These are phyloP conservation scores for Malus orientalis DNA, from an alignment of 306 rosid genomes.

Conservation along the genomic window DNA sequence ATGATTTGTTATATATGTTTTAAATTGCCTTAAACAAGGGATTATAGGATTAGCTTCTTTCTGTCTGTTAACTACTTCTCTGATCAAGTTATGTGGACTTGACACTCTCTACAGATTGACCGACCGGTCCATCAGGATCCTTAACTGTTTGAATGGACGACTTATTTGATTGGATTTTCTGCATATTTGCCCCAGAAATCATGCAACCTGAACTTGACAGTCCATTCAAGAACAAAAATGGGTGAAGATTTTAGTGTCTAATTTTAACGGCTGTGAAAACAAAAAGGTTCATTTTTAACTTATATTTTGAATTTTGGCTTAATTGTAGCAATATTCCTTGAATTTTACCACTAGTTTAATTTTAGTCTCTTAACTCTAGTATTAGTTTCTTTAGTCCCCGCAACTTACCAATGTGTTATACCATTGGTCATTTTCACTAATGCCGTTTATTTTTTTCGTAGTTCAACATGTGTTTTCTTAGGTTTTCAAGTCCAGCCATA, in stretches of 20 bases:
- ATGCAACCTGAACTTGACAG: conserved; percentile 24
- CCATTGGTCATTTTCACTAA: too few relatives aligned
- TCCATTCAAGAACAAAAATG: conserved; percentile 21
- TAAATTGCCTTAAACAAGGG: not conserved
- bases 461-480: too few relatives aligned
- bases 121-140: not conserved
- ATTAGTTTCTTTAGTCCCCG: too few relatives aligned
- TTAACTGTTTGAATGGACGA: not conserved
- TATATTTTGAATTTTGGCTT: conserved; percentile 5
- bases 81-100: not conserved
- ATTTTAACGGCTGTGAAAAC: conserved; percentile 9
- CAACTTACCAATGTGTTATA: too few relatives aligned
- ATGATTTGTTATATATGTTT: too few relatives aligned
- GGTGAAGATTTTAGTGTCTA: conserved; percentile 30
- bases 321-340: too few relatives aligned
- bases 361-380: too few relatives aligned
- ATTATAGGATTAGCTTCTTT: not conserved
- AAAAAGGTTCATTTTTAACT: conserved; percentile 9
- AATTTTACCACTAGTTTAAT: too few relatives aligned
- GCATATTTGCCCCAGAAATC: not conserved
- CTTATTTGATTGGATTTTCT: not conserved
- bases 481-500: too few relatives aligned
- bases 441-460: too few relatives aligned
- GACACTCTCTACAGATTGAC: not conserved
- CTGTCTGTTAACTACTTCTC: conserved; percentile 1